phyloP scores from a whole-genome alignment of 164 flowering plant genomes.

The Paratinospora sagittata region DNA sequence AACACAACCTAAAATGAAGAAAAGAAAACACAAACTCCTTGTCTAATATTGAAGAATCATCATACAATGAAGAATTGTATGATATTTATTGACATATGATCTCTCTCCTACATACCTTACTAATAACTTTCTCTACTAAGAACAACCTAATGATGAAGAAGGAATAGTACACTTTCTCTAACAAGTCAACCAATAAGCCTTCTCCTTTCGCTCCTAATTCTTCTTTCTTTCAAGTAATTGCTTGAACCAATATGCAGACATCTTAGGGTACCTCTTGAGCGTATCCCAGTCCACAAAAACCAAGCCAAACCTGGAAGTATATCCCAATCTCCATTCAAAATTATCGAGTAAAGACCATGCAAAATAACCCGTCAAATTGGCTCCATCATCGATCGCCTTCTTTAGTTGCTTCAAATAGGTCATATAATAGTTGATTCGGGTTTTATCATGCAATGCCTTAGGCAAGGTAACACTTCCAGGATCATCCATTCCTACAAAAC shows the following conservation, averaged over 20 bases:
- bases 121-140: no score
- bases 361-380: constrained; percentile 10
- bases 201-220: no score
- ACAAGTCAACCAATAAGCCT: no score
- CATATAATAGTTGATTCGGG: constrained; percentile 8
- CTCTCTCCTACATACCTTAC: no score
- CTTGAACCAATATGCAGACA: constrained; percentile 14
- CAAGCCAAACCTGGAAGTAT: constrained; percentile 9
- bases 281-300: constrained; percentile 1
- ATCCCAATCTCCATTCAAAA: constrained; percentile 11
- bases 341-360: constrained; percentile 11
- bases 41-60: no score
- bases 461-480: constrained; percentile 10
- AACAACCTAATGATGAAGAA: no score
- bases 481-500: constrained; percentile 11
- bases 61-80: no score
- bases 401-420: constrained; percentile 4
- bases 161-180: no score
- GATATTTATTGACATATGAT: no score
- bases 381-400: constrained; percentile 9
- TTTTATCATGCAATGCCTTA: constrained; percentile 3
- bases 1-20: no score
- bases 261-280: constrained; percentile 11
- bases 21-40: no score
- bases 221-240: constrained; percentile 2